Evolutionary conservation across 73 alveolate species (phyloP).

Genomic region (Paramecium pentaurelia): DNA sequence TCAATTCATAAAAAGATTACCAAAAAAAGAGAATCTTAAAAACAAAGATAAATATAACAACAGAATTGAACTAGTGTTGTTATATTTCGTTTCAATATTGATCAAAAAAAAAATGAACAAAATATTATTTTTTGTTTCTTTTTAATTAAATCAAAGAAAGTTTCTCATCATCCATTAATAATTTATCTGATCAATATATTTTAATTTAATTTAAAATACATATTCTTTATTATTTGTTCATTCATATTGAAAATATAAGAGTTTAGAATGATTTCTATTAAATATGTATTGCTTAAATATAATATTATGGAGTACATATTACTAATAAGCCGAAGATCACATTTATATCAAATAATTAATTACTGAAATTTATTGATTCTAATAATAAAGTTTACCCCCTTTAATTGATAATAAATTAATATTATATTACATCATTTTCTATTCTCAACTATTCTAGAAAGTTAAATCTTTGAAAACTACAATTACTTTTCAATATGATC

Average conservation of each 20-base stretch:
- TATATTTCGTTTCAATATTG: not conserved
- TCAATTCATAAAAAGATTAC: not conserved
- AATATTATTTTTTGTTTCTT: not conserved
- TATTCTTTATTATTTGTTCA: not conserved
- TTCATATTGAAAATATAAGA: not conserved
- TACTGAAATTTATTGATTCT: not conserved
- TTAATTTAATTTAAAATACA: not conserved
- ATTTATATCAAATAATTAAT: not conserved
- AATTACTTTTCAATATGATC: not conserved
- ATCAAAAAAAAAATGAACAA: not conserved
- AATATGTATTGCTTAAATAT: not conserved
- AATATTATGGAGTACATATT: not conserved
- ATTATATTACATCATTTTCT: not conserved
- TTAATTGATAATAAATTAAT: not conserved
- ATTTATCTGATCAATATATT: not conserved
- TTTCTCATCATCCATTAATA: not conserved
- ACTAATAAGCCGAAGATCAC: not conserved
- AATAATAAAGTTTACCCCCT: not conserved
- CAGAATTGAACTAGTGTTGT: not conserved
- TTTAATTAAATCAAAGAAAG: not conserved
- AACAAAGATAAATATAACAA: not conserved
- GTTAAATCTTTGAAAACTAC: not conserved
- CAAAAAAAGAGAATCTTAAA: not conserved
- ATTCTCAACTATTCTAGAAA: not conserved
- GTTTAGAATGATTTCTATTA: not conserved